Percentiles rank a stretch among this genome's conserved stretches.
These are phyloP conservation scores for Entomortierella chlamydospora DNA, from an alignment of 192 early-diverging fungal species.

Conservation along the genomic window DNA sequence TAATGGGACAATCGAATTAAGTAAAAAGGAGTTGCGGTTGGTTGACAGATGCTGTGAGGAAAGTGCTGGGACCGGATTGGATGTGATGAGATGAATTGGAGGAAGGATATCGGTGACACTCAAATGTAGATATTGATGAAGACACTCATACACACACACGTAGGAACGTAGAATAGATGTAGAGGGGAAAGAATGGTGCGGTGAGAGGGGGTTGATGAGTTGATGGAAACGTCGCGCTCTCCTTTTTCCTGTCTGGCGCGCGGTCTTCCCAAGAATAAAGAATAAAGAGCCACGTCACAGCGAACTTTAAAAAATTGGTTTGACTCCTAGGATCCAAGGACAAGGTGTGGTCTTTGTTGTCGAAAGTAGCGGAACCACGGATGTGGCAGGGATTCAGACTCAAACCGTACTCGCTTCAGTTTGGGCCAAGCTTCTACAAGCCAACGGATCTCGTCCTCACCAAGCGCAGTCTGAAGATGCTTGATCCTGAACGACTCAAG, in stretches of 20 bases:
- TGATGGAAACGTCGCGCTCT: conserved; percentile 4
- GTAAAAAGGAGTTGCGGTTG: background rate
- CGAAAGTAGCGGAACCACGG: conserved; percentile 51
- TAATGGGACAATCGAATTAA: background rate
- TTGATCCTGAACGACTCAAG: conserved; percentile 36
- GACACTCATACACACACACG: no score
- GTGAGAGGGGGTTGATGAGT: background rate
- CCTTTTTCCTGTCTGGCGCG: background rate
- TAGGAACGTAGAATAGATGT: no score
- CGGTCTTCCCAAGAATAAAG: no score
- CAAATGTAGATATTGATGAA: no score
- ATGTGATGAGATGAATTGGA: background rate
- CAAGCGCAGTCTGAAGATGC: conserved; percentile 20
- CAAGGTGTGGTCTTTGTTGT: conserved; percentile 37
- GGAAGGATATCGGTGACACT: no score
- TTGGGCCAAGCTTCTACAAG: conserved; percentile 43
- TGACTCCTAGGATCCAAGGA: conserved; percentile 14
- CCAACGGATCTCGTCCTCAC: conserved; percentile 53
- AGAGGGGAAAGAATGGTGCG: no score
- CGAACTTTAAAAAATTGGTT: background rate
- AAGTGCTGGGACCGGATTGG: no score
- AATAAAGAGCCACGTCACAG: conserved; percentile 25
- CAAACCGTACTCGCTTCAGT: conserved; percentile 37
- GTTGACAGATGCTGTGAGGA: no score
- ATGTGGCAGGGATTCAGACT: conserved; percentile 14